These are phyloP conservation scores for Boletus fagicola DNA, from an alignment of 768 basidiomycete genomes.

Conservation along the genomic window DNA sequence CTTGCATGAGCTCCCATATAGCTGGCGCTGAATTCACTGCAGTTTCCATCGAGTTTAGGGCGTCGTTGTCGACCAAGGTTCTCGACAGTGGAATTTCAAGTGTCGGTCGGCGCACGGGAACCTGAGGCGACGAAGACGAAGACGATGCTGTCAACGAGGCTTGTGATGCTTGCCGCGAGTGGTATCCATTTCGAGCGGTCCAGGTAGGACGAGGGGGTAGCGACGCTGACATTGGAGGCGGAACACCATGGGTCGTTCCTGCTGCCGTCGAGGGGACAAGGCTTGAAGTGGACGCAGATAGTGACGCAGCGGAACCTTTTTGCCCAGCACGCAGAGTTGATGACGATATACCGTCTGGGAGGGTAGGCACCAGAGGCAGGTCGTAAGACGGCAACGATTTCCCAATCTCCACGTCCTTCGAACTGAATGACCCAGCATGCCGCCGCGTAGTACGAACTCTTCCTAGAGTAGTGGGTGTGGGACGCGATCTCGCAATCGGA, in stretches of 20 bases:
- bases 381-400: slow-evolving; percentile 73
- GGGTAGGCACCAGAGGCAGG: slow-evolving; percentile 27
- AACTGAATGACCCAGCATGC: slow-evolving; percentile 95
- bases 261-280: slow-evolving; percentile 11
- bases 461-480: slow-evolving; percentile 31
- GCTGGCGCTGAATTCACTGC: slow-evolving; percentile 78
- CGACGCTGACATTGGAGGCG: slow-evolving; percentile 11
- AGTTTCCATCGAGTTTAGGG: slow-evolving; percentile 71
- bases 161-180: slow-evolving; percentile 46
- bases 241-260: slow-evolving; percentile 5
- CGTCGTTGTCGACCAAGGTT: slow-evolving; percentile 72
- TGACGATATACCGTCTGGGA: slow-evolving; percentile 30
- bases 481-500: slow-evolving; percentile 32
- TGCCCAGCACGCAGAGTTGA: slow-evolving; percentile 48
- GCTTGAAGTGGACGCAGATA: slow-evolving; percentile 26
- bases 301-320: slow-evolving; percentile 43
- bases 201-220: slow-evolving; percentile 13
- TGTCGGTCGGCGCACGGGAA: slow-evolving; percentile 31
- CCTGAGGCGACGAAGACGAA: slow-evolving; percentile 34
- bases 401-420: slow-evolving; percentile 87
- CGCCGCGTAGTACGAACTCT: slow-evolving; percentile 63
- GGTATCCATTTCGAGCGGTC: slow-evolving; percentile 19
- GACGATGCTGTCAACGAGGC: slow-evolving; percentile 42
- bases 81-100: slow-evolving; percentile 56
- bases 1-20: slow-evolving; percentile 81